phyloP scores from a whole-genome alignment of 352 stramenopile genomes.

The Thraustochytrium sp. region DNA sequence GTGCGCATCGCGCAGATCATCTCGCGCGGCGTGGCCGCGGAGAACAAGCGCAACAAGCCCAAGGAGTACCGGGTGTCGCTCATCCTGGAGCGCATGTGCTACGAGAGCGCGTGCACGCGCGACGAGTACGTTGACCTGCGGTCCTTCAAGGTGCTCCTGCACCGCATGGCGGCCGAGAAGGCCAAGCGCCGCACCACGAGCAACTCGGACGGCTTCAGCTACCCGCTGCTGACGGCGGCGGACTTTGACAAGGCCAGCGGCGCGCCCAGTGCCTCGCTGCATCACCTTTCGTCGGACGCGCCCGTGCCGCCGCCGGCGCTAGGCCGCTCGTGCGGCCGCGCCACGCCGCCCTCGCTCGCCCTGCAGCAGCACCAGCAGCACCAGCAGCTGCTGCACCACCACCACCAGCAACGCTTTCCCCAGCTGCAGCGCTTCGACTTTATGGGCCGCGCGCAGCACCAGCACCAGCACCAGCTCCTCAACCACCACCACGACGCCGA shows the following conservation, averaged over 20 bases:
- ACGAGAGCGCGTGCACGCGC: conserved; percentile 2
- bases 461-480: background rate
- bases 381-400: background rate
- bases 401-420: background rate
- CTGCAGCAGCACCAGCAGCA: background rate
- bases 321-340: no score
- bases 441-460: no score
- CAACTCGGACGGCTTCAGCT: background rate
- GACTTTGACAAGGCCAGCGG: no score
- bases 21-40: background rate
- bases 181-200: background rate
- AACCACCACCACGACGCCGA: background rate
- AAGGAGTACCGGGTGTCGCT: conserved; percentile 31
- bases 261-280: no score
- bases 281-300: no score
- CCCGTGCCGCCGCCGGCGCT: no score
- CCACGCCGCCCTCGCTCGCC: no score
- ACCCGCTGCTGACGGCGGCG: background rate
- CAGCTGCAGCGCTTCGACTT: no score
- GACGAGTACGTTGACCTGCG: conserved; percentile 25
- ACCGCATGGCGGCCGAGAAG: conserved; percentile 36
- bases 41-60: conserved; percentile 16
- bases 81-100: conserved; percentile 29
- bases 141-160: conserved; percentile 15
- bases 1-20: conserved; percentile 9